These are phyloP conservation scores for Aureobasidium lini DNA, from an alignment of 2,329 filamentous ascomycete genomes.

Conservation along the genomic window DNA sequence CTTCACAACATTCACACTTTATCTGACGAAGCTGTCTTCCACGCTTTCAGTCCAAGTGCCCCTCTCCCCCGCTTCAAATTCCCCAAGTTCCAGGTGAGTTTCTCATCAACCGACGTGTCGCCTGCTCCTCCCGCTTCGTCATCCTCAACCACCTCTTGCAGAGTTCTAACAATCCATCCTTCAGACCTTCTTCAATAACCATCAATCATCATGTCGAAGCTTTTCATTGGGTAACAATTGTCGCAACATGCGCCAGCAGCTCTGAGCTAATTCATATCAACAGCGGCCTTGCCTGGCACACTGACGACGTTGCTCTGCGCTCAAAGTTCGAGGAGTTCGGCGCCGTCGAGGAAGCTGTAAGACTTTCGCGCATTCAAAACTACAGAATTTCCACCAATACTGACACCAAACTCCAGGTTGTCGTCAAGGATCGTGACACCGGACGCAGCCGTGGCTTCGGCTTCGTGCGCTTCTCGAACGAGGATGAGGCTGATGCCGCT, in stretches of 20 bases:
- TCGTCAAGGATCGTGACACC: conserved; percentile 96
- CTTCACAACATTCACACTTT: not conserved
- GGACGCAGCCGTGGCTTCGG: conserved; percentile 95
- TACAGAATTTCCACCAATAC: not conserved
- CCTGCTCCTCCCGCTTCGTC: conserved; percentile 7
- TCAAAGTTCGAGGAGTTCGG: conserved; percentile 92
- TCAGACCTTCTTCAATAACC: conserved; percentile 5
- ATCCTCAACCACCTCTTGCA: conserved; percentile 10
- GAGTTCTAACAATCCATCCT: not conserved
- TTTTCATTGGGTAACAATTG: conserved; percentile 77
- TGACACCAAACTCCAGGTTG: conserved; percentile 53
- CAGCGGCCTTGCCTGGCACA: conserved; percentile 98
- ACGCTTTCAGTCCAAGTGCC: conserved; percentile 2
- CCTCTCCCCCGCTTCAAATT: not conserved
- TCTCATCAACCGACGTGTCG: conserved; percentile 11
- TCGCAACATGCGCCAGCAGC: not conserved
- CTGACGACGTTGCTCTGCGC: conserved; percentile 78
- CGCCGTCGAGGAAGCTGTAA: conserved; percentile 86
- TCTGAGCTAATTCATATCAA: not conserved
- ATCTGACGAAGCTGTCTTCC: not conserved
- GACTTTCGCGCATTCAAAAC: conserved; percentile 35
- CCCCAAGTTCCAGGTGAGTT: conserved; percentile 7
- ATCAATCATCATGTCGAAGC: conserved; percentile 65
- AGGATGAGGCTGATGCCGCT: conserved; percentile 67
- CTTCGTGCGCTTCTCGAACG: conserved; percentile 81